These are phyloP conservation scores for Ophiostoma triangulosporum DNA, from an alignment of 2,329 filamentous ascomycete species.

Conservation along the genomic window DNA sequence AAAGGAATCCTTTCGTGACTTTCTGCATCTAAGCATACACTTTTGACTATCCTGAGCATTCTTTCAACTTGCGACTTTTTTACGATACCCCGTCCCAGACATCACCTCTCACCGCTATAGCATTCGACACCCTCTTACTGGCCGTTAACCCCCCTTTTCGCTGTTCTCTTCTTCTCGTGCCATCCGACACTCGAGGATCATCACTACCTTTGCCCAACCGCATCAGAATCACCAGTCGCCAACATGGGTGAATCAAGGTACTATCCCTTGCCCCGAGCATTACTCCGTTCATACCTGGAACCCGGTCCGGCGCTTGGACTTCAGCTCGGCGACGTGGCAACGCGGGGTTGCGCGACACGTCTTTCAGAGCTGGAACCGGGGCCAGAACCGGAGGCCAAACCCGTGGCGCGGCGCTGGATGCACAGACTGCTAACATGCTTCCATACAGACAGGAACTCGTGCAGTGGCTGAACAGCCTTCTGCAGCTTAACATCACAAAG, in stretches of 20 bases:
- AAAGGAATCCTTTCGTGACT: background rate
- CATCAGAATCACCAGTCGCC: background rate
- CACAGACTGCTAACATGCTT: background rate
- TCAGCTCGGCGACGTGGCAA: background rate
- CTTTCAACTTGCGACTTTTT: background rate
- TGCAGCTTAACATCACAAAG: conserved; percentile 96
- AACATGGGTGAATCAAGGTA: conserved; percentile 16
- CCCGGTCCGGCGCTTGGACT: background rate
- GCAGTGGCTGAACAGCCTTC: conserved; percentile 91
- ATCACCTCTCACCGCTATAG: background rate
- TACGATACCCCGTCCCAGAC: background rate
- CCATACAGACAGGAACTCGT: conserved; percentile 77
- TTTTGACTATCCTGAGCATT: background rate
- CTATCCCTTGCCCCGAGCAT: no score
- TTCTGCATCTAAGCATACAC: background rate
- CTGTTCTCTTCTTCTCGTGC: background rate
- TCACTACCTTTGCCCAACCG: background rate
- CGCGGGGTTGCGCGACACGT: background rate
- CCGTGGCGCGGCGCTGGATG: no score
- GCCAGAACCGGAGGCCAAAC: no score
- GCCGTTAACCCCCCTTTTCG: background rate
- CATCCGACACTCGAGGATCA: background rate
- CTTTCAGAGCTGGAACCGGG: no score
- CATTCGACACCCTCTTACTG: background rate
- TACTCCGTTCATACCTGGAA: background rate